phyloP scores from a whole-genome alignment of 2,329 filamentous ascomycete genomes.

The Penicillium sp. region DNA sequence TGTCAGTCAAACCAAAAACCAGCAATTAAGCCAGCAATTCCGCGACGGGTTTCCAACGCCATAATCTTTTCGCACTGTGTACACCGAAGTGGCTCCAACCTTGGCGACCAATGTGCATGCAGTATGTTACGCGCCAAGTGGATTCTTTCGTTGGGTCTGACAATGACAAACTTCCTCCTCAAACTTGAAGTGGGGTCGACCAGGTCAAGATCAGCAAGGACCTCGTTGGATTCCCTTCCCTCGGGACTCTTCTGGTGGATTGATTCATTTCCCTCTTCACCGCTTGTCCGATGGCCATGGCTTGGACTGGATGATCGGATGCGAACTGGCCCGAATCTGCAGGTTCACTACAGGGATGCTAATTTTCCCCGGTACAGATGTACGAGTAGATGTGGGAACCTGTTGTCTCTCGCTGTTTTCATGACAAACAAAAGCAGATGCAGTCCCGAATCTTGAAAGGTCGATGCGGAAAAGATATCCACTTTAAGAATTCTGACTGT shows the following conservation, averaged over 20 bases:
- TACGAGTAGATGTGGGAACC: neutral
- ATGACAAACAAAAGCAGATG: neutral
- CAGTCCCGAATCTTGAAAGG: neutral
- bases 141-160: slow-evolving; percentile 16
- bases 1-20: slow-evolving; percentile 18
- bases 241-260: slow-evolving; percentile 20
- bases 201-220: slow-evolving; percentile 20
- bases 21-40: slow-evolving; percentile 7
- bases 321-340: neutral
- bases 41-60: slow-evolving; percentile 11
- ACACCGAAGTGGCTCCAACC: slow-evolving; percentile 5
- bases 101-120: slow-evolving; percentile 13
- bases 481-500: slow-evolving; percentile 2
- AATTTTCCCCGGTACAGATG: neutral
- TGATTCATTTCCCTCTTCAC: slow-evolving; percentile 19
- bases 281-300: slow-evolving; percentile 19
- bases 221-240: slow-evolving; percentile 23
- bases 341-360: slow-evolving; percentile 10
- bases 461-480: slow-evolving; percentile 14
- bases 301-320: neutral
- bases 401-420: neutral
- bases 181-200: slow-evolving; percentile 15
- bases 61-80: neutral
- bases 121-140: slow-evolving; percentile 17
- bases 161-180: slow-evolving; percentile 7